Conservation (phyloP, 352 stramenopile genomes). For the Pythium pyrilobum region DNA sequence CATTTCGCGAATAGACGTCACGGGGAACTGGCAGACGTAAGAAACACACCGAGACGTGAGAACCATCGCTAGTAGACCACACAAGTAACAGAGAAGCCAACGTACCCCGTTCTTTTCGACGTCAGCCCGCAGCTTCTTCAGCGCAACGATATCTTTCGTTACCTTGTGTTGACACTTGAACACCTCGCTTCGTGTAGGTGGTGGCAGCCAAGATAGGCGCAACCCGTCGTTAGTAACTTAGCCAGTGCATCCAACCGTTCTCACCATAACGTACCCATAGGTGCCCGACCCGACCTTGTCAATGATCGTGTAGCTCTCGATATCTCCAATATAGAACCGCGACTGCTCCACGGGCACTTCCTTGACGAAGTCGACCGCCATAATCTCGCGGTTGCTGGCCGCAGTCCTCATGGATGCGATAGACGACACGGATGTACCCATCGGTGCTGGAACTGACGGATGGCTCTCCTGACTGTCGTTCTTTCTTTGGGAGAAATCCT, state of each 20-base stretch:
- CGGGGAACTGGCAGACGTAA: slow-evolving; percentile 79
- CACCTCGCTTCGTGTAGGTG: slow-evolving; percentile 75
- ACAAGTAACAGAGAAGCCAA: no score
- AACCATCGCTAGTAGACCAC: no score
- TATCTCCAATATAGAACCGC: slow-evolving; percentile 80
- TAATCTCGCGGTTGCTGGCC: slow-evolving; percentile 69
- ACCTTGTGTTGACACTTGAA: slow-evolving; percentile 88
- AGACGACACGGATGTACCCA: slow-evolving; percentile 30
- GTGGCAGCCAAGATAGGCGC: no score
- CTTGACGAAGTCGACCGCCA: slow-evolving; percentile 32
- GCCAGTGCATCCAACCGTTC: no score
- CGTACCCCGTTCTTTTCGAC: slow-evolving; percentile 84
- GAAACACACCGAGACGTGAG: no score
- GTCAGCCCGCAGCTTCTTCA: slow-evolving; percentile 82
- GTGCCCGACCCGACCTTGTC: slow-evolving; percentile 84
- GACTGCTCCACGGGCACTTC: slow-evolving; percentile 37
- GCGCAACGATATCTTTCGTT: slow-evolving; percentile 80
- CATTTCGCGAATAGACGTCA: slow-evolving; percentile 96
- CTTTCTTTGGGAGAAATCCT: slow-evolving; percentile 11
- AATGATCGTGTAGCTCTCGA: slow-evolving; percentile 86
- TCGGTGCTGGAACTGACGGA: slow-evolving; percentile 18
- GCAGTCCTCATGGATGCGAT: slow-evolving; percentile 70
- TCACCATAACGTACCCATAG: slow-evolving; percentile 55
- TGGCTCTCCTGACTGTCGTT: slow-evolving; percentile 15
- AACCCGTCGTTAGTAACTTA: no score